A percentile compares a stretch with the other conserved stretches of the same genome.
Conservation (phyloP, 306 rosid genomes). For the Dalbergia oliveri region DNA sequence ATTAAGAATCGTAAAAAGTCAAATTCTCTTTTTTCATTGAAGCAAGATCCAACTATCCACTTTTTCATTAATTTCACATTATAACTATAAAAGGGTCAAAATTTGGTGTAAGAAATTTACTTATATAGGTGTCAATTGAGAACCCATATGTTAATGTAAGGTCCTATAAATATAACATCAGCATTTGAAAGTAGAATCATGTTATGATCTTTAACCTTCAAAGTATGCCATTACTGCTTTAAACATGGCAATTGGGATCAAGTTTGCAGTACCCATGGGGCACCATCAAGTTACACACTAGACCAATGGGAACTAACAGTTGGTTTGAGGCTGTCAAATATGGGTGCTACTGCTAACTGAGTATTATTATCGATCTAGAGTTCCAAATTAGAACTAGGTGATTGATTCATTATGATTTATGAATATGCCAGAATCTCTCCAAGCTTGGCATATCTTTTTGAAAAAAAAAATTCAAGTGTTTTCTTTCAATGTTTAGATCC, state of each 20-base stretch:
- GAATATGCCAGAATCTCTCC: neutral
- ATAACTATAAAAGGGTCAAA: neutral
- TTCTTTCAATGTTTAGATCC: neutral
- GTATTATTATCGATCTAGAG: neutral
- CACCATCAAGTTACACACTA: neutral
- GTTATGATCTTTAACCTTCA: constrained; percentile 8
- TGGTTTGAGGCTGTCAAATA: constrained; percentile 7
- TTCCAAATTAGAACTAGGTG: neutral
- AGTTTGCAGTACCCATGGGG: neutral
- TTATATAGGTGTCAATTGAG: neutral
- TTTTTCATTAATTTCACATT: neutral
- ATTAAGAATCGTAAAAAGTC: neutral
- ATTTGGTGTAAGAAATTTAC: neutral
- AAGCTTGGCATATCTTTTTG: too few species aligned
- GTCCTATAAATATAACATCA: neutral
- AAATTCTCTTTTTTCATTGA: neutral
- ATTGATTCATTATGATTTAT: too few species aligned
- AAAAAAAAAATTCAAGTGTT: neutral
- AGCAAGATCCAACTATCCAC: neutral
- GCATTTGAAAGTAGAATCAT: constrained; percentile 27
- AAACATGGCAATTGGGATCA: neutral
- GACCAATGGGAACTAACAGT: neutral
- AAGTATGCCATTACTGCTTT: neutral
- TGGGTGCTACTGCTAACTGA: neutral
- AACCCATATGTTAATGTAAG: neutral